phyloP scores from a whole-genome alignment of 2,329 filamentous ascomycete species.

The Lasiodiplodia theobromae region DNA sequence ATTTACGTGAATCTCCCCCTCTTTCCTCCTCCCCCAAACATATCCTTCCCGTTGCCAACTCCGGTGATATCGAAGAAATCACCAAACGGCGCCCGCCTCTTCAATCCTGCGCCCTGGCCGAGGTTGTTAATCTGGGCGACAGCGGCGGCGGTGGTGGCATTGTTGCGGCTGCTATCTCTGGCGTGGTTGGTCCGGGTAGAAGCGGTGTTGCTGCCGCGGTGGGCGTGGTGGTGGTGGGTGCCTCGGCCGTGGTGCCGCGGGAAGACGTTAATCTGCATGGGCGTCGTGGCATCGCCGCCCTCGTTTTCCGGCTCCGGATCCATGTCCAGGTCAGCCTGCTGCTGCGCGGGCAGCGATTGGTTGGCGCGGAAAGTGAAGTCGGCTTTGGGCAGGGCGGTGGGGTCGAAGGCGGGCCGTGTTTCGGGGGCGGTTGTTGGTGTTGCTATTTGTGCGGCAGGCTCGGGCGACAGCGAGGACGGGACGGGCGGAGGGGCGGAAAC shows the following conservation, averaged over 20 bases:
- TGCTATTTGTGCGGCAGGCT: constrained; percentile 21
- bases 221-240: constrained; percentile 56
- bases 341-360: constrained; percentile 62
- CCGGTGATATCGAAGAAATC: constrained; percentile 78
- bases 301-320: constrained; percentile 61
- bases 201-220: constrained; percentile 41
- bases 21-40: constrained; percentile 45
- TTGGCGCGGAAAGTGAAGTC: constrained; percentile 74
- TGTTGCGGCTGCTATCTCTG: constrained; percentile 11
- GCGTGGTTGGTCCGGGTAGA: constrained; percentile 28
- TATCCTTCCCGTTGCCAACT: constrained; percentile 67
- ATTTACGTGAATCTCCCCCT: constrained; percentile 45
- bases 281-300: constrained; percentile 46
- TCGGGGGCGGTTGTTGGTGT: constrained; percentile 32
- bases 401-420: constrained; percentile 25
- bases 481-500: background rate
- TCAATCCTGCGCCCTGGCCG: constrained; percentile 71
- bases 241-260: constrained; percentile 46
- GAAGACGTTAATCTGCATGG: constrained; percentile 33
- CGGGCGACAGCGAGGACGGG: constrained; percentile 2
- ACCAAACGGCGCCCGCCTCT: constrained; percentile 74
- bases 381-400: constrained; percentile 41
- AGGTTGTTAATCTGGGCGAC: constrained; percentile 44
- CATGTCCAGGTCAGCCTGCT: constrained; percentile 59
- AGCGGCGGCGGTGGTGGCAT: background rate